These are phyloP conservation scores for Abrus pulchellus DNA, from an alignment of 306 rosid species.

Conservation along the genomic window DNA sequence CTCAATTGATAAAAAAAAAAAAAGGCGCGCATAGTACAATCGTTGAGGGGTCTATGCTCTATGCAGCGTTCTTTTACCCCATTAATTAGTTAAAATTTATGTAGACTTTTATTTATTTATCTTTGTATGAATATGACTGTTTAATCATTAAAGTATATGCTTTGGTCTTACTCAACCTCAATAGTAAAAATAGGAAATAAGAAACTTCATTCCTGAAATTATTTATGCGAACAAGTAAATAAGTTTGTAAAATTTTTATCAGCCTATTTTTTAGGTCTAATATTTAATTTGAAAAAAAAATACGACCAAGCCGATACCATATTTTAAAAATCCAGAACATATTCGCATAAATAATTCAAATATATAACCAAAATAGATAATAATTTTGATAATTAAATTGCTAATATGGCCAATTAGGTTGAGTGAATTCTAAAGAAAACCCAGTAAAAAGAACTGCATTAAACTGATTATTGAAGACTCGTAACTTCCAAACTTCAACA, in stretches of 20 bases:
- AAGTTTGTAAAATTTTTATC: too few relatives aligned
- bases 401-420: not conserved
- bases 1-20: not conserved
- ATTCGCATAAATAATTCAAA: not conserved
- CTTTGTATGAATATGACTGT: not conserved
- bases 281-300: too few relatives aligned
- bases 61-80: too few relatives aligned
- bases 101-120: not conserved
- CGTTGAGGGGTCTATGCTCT: not conserved
- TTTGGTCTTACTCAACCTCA: not conserved
- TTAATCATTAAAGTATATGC: not conserved
- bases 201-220: not conserved
- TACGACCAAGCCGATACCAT: not conserved
- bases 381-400: not conserved
- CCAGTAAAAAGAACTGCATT: not conserved
- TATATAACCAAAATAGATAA: not conserved
- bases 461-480: not conserved
- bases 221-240: not conserved
- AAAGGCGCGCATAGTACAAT: not conserved
- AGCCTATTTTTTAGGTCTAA: too few relatives aligned
- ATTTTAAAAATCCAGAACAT: not conserved
- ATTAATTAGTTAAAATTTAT: not conserved
- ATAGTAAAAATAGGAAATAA: too few relatives aligned
- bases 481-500: not conserved
- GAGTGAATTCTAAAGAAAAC: not conserved